Evolutionary conservation across 2,329 filamentous ascomycete genomes (phyloP).

Genomic region (Trichothecium roseum): DNA sequence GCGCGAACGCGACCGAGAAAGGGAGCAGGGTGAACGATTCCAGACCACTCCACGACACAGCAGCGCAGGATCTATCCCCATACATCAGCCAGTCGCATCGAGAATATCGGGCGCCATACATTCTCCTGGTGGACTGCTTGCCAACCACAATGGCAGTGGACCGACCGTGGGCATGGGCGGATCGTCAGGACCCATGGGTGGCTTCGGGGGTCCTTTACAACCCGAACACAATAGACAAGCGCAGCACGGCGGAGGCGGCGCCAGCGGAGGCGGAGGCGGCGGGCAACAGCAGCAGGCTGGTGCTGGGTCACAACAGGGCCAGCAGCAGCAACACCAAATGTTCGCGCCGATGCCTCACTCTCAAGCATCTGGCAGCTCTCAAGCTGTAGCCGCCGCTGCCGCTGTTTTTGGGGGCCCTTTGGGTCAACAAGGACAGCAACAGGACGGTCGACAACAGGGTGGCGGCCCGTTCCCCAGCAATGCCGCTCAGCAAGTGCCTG

Average conservation of each 20-base stretch:
- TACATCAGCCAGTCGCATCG: conserved; percentile 89
- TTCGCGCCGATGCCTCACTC: conserved; percentile 44
- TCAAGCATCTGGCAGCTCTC: conserved; percentile 37
- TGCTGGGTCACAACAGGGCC: conserved; percentile 31
- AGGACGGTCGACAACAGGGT: conserved; percentile 25
- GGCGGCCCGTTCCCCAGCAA: conserved; percentile 37
- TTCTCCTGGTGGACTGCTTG: conserved; percentile 79
- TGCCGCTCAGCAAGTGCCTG: conserved; percentile 24
- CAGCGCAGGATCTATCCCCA: conserved; percentile 76
- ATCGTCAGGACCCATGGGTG: conserved; percentile 36
- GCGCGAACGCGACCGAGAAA: conserved; percentile 47
- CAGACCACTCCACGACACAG: conserved; percentile 59
- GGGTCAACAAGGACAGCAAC: conserved; percentile 39
- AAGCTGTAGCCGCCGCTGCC: conserved; percentile 49
- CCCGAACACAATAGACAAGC: conserved; percentile 39
- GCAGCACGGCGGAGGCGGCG: conserved; percentile 36
- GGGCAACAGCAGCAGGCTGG: conserved; percentile 34
- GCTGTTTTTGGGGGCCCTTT: conserved; percentile 62
- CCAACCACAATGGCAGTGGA: conserved; percentile 55
- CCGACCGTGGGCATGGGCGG: conserved; percentile 42
- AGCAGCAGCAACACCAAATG: conserved; percentile 41
- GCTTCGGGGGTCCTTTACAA: conserved; percentile 42
- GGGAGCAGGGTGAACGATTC: conserved; percentile 56
- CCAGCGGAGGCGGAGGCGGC: background rate
- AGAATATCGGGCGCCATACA: conserved; percentile 74